Evolutionary conservation across 176 grass and related monocot genomes (phyloP), one percentile per base, ranked within the genome.

Genomic region (Oryza glaberrima): DNA sequence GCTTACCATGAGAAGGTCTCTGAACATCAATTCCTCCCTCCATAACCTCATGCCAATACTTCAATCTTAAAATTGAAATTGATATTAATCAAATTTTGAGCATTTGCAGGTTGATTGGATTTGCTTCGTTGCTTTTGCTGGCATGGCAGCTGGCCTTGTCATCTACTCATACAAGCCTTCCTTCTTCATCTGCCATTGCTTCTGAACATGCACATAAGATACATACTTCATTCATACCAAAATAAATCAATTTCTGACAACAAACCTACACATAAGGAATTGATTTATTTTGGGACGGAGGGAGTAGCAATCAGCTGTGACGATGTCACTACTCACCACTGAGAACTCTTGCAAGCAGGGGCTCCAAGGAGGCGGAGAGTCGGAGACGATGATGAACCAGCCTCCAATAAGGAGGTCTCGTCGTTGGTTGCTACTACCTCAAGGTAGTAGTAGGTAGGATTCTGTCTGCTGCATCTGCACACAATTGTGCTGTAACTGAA

Each of bases 1-100:
- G 84, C 89, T 45, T 91, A 94, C 36, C 77, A 89, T 78, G 83
- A 91, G 81, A 89, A 94, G 87, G 87, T 89, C 25, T 73, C n/a
- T 11, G 1, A 49, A 51, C 58, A 69, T 68, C 5, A 15, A 11
- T 67, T 13, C 16, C n/a, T 75, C 19, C 11, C 16, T 40, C 46
- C 13, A 26, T 51, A 19, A 1, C 41, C 34, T 48, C 41, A 64
- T 63, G 30, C 2, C 30, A 32, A 32, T 32, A 36, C 16, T 9
- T 9, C 40, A 52, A 17, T 1, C 40, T 66, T 60, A 4, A 60
- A 71, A 3, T 70, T 78, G 73, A 69, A 72, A 51, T 56, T 77
- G 52, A 65, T 49, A 30, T 46, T 20, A 68, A 51, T 4, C 13
- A 75, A 91, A 65, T 1, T 70, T 46, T 73, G 19, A 34, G 1